A percentile compares a stretch with the other conserved stretches of the same genome.
Conservation (phyloP, 768 basidiomycete species). For the Imleria badia region DNA sequence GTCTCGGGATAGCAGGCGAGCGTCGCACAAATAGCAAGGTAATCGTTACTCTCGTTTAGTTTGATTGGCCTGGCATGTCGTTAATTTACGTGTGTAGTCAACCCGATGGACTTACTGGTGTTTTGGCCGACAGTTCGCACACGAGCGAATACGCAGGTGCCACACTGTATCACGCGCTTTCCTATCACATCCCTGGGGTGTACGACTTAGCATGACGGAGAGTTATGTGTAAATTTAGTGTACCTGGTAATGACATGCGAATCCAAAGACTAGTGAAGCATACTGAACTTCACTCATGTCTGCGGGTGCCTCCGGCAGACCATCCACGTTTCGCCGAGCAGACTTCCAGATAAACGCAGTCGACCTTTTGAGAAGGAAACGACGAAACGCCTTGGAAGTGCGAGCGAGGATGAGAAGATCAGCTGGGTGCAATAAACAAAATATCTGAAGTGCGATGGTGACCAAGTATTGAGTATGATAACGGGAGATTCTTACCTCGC, state of each 20-base stretch:
- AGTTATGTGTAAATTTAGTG: neutral
- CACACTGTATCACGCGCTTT: slow-evolving; percentile 30
- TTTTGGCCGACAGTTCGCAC: slow-evolving; percentile 25
- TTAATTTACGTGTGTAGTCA: neutral
- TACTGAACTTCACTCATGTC: slow-evolving; percentile 51
- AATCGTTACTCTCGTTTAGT: slow-evolving; percentile 7
- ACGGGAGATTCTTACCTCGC: slow-evolving; percentile 15
- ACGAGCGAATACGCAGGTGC: slow-evolving; percentile 35
- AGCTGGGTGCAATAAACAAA: slow-evolving; percentile 41
- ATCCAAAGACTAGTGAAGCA: slow-evolving; percentile 48
- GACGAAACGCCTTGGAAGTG: slow-evolving; percentile 40
- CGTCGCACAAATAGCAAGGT: slow-evolving; percentile 4
- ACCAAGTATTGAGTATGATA: neutral
- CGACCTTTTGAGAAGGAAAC: slow-evolving; percentile 36
- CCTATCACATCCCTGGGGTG: slow-evolving; percentile 22
- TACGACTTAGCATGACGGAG: neutral
- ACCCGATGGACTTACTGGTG: slow-evolving; percentile 20
- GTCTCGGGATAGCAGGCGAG: slow-evolving; percentile 3
- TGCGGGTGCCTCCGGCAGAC: slow-evolving; percentile 45
- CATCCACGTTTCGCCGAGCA: slow-evolving; percentile 37
- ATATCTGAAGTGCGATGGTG: slow-evolving; percentile 35
- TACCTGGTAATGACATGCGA: slow-evolving; percentile 41
- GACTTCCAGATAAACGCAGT: slow-evolving; percentile 32
- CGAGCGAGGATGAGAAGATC: slow-evolving; percentile 48
- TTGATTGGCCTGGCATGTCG: slow-evolving; percentile 19